phyloP scores from a whole-genome alignment of 2,329 filamentous ascomycete species.

The Leptographium galeiforme region DNA sequence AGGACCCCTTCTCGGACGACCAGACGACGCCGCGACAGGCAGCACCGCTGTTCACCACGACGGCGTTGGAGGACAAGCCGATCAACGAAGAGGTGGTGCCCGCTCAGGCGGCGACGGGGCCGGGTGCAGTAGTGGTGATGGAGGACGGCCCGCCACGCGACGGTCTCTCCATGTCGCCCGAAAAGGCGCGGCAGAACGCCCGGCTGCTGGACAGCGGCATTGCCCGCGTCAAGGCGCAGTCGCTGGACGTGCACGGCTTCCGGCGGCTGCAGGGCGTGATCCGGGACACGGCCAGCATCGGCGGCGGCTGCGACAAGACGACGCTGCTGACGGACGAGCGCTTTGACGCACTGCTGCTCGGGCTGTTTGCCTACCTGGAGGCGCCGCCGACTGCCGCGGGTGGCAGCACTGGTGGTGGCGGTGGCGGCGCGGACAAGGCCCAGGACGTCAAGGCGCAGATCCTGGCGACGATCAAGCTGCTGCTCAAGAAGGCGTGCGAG shows the following conservation, averaged over 20 bases:
- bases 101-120: not conserved
- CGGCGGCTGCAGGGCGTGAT: constrained; percentile 64
- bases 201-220: constrained; percentile 63
- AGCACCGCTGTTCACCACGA: constrained; percentile 28
- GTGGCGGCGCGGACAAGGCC: constrained; percentile 40
- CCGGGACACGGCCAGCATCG: constrained; percentile 30
- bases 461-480: constrained; percentile 57
- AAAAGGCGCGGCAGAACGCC: constrained; percentile 42
- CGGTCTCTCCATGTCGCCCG: constrained; percentile 23
- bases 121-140: constrained; percentile 5
- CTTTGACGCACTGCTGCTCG: constrained; percentile 53
- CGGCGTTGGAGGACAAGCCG: constrained; percentile 44
- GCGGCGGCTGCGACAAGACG: not conserved
- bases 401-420: not conserved
- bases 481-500: constrained; percentile 54
- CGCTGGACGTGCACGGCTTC: constrained; percentile 71
- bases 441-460: constrained; percentile 64
- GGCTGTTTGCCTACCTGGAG: constrained; percentile 60
- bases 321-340: constrained; percentile 48
- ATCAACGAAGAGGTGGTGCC: constrained; percentile 39
- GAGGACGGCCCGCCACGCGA: constrained; percentile 3
- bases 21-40: constrained; percentile 31
- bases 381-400: constrained; percentile 39
- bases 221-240: constrained; percentile 54
- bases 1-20: constrained; percentile 44